Conservation (phyloP, 2,329 filamentous ascomycete species). For the Aspergillus fischeri region DNA sequence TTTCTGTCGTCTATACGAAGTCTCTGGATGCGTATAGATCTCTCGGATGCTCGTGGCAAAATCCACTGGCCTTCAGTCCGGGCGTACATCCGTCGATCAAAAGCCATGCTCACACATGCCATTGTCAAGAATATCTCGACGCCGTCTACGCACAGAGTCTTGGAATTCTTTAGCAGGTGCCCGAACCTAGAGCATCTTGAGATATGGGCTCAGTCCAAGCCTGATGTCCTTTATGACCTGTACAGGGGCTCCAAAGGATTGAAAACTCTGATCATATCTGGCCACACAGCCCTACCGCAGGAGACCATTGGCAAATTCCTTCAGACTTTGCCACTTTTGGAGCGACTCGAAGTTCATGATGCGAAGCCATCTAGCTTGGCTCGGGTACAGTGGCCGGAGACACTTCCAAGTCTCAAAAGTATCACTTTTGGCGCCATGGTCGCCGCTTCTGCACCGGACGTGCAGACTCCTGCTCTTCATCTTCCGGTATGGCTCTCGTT, state of each 20-base stretch:
- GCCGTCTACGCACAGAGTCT: conserved; percentile 19
- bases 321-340: conserved; percentile 22
- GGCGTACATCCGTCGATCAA: conserved; percentile 33
- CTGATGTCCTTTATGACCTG: conserved; percentile 20
- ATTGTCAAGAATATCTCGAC: conserved; percentile 26
- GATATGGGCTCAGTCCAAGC: conserved; percentile 17
- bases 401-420: conserved; percentile 29
- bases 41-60: conserved; percentile 42
- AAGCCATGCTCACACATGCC: conserved; percentile 30
- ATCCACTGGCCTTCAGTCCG: conserved; percentile 38
- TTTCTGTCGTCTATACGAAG: conserved; percentile 45
- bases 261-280: conserved; percentile 23
- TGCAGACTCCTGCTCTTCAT: conserved; percentile 14
- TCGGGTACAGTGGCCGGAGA: conserved; percentile 18
- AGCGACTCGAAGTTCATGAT: conserved; percentile 23
- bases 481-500: conserved; percentile 13
- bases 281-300: conserved; percentile 22
- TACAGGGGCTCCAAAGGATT: conserved; percentile 25
- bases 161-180: conserved; percentile 33
- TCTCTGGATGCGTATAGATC: conserved; percentile 53
- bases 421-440: conserved; percentile 21
- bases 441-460: conserved; percentile 5
- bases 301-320: conserved; percentile 24
- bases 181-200: conserved; percentile 31
- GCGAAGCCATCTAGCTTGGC: conserved; percentile 11